These are phyloP conservation scores for Lepidium didymum DNA, from an alignment of 345 rosid genomes.

Conservation along the genomic window DNA sequence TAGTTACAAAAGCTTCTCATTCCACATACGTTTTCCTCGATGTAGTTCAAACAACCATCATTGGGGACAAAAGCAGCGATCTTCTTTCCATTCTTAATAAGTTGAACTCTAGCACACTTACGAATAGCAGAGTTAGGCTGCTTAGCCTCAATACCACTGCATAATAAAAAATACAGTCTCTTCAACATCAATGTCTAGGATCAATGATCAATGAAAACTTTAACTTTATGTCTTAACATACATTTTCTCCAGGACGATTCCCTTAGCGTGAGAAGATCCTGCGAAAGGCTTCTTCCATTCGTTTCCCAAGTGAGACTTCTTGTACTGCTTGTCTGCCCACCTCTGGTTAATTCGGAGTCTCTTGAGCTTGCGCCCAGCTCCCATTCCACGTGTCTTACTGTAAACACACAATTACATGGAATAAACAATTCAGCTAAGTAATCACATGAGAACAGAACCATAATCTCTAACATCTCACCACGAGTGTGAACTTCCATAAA, in stretches of 20 bases:
- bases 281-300: constrained; percentile 80
- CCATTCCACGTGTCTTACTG: constrained; percentile 71
- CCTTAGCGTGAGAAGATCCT: constrained; percentile 67
- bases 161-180: neutral
- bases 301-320: constrained; percentile 58
- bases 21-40: constrained; percentile 47
- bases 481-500: neutral
- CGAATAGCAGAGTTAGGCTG: constrained; percentile 76
- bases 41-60: constrained; percentile 61
- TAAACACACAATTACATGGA: neutral
- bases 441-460: neutral
- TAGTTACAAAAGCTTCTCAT: neutral
- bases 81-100: constrained; percentile 67
- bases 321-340: constrained; percentile 68
- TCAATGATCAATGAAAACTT: neutral
- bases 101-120: constrained; percentile 65
- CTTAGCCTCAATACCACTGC: constrained; percentile 43
- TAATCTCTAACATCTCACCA: neutral
- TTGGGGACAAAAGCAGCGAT: constrained; percentile 64
- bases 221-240: neutral
- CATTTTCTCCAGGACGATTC: constrained; percentile 70
- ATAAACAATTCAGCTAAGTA: neutral
- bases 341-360: constrained; percentile 49
- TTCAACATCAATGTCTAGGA: neutral
- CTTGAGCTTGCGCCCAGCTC: constrained; percentile 62